Base-by-base conservation (phyloP, 352 stramenopile species). In the Pythium rhizo-oryzae region DNA sequence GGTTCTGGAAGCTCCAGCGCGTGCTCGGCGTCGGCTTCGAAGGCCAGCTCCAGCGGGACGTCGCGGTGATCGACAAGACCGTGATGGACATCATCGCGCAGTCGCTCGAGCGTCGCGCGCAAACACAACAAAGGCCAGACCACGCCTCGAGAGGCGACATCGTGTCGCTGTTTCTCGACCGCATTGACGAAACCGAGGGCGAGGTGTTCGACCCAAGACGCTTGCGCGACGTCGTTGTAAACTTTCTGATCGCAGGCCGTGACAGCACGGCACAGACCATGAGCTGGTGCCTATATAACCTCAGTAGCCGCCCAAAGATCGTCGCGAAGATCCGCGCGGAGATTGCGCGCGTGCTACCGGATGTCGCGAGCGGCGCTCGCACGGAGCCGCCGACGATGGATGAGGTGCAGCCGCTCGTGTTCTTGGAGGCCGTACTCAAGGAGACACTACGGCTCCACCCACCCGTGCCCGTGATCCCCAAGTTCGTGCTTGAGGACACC, bases 261-360 rank as follows among this genome's bases (percentile, higher is more conserved):
- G 86, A 96, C 65, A 94, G 85, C 1, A 92, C 87, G 1, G 85
- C 86, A 0, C 82, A 89, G 67, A 81, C 85, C 7, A 65, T 96
- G 28, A 81, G 74, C 33, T 97, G 88, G 85, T 85, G 91, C 46
- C 82, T 96, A 33, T 83, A 86, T 46, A 78, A 79, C 15, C 66
- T 97, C 2, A 78, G 57, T 25, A 69, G 73, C 7, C 74, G 94
- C 28, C 81, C 80, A 8, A 4, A 78, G 4, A 82, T 89, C 8
- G 76, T 79, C 46, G 52, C 9, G 1, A 78, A 85, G 25, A 79
- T 93, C 16, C 74, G 76, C 8, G 30, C 73, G 4, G 84, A 93
- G 62, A 62, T 93, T 2, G 18, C 23, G 0, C 46, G 47, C 1
- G 76, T 82, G 35, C 16, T 86, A 13, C 74, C 74, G 0, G 24